These are phyloP conservation scores for Aristolochia contorta DNA, from an alignment of 164 flowering plant species.

Conservation along the genomic window DNA sequence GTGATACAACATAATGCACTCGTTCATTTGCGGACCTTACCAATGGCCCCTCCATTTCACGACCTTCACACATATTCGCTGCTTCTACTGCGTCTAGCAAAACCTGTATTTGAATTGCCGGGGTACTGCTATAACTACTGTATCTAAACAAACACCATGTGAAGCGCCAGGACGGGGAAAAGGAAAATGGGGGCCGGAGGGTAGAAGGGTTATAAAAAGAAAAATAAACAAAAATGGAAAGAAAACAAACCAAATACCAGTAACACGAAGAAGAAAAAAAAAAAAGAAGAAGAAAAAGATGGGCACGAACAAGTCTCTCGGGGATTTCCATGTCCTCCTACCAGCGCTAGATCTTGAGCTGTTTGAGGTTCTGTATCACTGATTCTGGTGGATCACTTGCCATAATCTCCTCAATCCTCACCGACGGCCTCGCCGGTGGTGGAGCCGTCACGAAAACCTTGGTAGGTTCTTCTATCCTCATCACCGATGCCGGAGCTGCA, in stretches of 20 bases:
- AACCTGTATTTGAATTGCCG: background rate
- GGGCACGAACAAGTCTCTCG: background rate
- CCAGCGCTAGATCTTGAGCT: conserved; percentile 36
- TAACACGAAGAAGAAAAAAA: no score
- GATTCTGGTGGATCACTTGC: conserved; percentile 20
- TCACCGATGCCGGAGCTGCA: conserved; percentile 20
- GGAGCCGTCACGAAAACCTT: conserved; percentile 36
- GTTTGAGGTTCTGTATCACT: conserved; percentile 28
- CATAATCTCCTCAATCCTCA: conserved; percentile 18
- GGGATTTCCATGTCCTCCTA: background rate
- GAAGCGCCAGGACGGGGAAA: background rate
- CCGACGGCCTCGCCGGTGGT: conserved; percentile 9
- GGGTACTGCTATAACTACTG: background rate
- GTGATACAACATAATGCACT: no score
- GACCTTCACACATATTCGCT: no score
- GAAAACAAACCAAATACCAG: background rate
- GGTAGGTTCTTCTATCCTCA: conserved; percentile 6
- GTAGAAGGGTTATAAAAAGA: background rate
- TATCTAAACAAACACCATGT: background rate
- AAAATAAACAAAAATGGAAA: background rate
- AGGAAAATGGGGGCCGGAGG: background rate
- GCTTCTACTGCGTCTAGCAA: background rate
- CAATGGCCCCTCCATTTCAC: no score
- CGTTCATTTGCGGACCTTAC: no score
- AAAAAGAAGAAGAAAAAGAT: background rate